Conservation (phyloP, 2,329 filamentous ascomycete genomes). For the Trichophyton equinum region DNA sequence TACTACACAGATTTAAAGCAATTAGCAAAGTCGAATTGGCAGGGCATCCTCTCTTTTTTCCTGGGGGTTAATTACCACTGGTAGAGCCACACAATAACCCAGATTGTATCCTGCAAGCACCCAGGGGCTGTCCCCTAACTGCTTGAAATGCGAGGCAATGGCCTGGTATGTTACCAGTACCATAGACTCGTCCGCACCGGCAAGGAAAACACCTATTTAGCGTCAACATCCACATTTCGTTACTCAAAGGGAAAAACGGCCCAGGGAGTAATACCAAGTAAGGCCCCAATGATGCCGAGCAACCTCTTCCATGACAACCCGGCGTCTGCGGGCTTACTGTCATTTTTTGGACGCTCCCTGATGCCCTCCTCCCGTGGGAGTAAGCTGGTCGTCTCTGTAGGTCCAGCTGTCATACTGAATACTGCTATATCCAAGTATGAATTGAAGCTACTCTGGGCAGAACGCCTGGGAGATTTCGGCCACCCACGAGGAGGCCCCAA, state of each 20-base stretch:
- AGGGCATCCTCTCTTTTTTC: background rate
- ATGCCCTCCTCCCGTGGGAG: background rate
- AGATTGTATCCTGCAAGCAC: constrained; percentile 1
- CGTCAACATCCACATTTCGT: background rate
- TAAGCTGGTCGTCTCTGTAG: background rate
- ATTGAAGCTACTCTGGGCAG: background rate
- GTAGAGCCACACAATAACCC: constrained; percentile 2
- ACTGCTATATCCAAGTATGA: background rate
- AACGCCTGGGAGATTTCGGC: background rate
- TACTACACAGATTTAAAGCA: background rate
- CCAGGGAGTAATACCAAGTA: background rate
- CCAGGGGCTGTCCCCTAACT: background rate
- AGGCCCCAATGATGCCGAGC: background rate
- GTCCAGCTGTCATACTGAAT: background rate
- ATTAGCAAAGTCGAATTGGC: background rate
- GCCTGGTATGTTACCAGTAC: constrained; percentile 3
- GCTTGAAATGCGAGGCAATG: constrained; percentile 1
- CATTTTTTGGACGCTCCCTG: background rate
- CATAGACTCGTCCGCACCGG: constrained; percentile 2
- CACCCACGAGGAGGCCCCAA: background rate
- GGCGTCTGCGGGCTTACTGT: background rate
- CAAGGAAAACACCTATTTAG: background rate
- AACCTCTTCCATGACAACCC: background rate
- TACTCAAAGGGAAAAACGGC: background rate
- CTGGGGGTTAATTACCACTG: background rate